Evolutionary conservation across 345 rosid species (phyloP), one percentile per base, ranked within the genome.

Genomic region (Hevea brasiliensis): DNA sequence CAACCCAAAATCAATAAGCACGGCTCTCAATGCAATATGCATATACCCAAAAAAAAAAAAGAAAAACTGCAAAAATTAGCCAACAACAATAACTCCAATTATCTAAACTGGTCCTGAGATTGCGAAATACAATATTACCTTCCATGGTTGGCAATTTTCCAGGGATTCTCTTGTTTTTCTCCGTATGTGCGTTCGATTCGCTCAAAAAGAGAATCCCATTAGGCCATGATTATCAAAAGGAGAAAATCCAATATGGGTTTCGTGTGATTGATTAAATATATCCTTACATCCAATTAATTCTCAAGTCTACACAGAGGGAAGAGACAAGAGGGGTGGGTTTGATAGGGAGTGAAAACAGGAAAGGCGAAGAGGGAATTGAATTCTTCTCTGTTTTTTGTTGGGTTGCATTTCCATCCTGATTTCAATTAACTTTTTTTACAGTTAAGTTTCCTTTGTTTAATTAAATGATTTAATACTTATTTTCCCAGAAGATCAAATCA

Each of bases 171-270:
- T 54, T 42, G 23, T 53, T 12, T 26, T 41, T 66, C 23, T 7
- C 13, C 37, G 37, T 9, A 62, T 74, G 2, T 67, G 29, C 62
- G 32, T 62, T 54, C 29, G 74, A 74, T 74, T 68, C 70, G 32
- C 23, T 78, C 79, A 77, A 35, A 50, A 54, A 59, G 61, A 27
- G 74, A 76, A 69, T 72, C 75, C 75, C 85, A 69, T 23, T 53
- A 40, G 63, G 63, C 58, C 40, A 47, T 12, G 2, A 56, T 14
- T 8, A 53, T 0, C 7, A 57, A 13, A 41, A 37, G 14, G 24
- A 54, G 62, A 69, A 67, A 72, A 60, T 47, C 76, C 48, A 64
- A 53, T 35, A 63, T 72, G 59, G 77, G 65, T 53, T 77, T 67
- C 47, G 69, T 41, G 26, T 45, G 62, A 56, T 73, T 62, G 21